Evolutionary conservation across 306 rosid species (phyloP).

Genomic region (Lathyrus oleraceus): DNA sequence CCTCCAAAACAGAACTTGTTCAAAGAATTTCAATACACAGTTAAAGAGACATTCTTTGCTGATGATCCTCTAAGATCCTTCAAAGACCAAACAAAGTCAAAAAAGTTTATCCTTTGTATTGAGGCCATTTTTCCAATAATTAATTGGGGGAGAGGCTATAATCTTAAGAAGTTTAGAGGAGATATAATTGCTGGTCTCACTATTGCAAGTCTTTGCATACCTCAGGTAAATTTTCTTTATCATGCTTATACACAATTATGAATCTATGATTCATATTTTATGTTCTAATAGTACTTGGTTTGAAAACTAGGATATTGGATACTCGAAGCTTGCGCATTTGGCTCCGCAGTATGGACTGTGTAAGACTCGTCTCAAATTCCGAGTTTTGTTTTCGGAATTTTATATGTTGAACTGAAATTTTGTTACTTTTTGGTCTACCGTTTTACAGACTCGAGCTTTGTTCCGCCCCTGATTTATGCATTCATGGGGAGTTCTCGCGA

Average conservation of each 20-base stretch:
- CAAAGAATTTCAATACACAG: constrained; percentile 61
- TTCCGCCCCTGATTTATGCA: constrained; percentile 92
- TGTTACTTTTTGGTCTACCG: constrained; percentile 18
- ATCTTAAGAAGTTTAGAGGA: constrained; percentile 68
- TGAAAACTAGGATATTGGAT: constrained; percentile 80
- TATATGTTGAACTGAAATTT: constrained; percentile 33
- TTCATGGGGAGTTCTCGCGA: constrained; percentile 97
- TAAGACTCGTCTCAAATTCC: constrained; percentile 45
- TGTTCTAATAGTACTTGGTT: constrained; percentile 38
- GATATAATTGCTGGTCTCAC: constrained; percentile 87
- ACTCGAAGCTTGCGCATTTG: constrained; percentile 87
- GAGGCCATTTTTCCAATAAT: constrained; percentile 83
- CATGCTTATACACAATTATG: neutral
- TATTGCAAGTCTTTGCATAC: constrained; percentile 97
- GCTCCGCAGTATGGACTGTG: constrained; percentile 87
- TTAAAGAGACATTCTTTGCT: constrained; percentile 83
- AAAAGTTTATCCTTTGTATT: constrained; percentile 64
- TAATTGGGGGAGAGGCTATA: constrained; percentile 74
- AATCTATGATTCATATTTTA: neutral
- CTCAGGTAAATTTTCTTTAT: constrained; percentile 66
- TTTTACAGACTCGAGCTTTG: constrained; percentile 84
- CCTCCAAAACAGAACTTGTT: constrained; percentile 79
- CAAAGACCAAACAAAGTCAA: constrained; percentile 72
- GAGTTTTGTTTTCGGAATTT: neutral
- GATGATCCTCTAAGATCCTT: constrained; percentile 86